Evolutionary conservation across 768 basidiomycete genomes (phyloP).

Genomic region (Vishniacozyma victoriae): DNA sequence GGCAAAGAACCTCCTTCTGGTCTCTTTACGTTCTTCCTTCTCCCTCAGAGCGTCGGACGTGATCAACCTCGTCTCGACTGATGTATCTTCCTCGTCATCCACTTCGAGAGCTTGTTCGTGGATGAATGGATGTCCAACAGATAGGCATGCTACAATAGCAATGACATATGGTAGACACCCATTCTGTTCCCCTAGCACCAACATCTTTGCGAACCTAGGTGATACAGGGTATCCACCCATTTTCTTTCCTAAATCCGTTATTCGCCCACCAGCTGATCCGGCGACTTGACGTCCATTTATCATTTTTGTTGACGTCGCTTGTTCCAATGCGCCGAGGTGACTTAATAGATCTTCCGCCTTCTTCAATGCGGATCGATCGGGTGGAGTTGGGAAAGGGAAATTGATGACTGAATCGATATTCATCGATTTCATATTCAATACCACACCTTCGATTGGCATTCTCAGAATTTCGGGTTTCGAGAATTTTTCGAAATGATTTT

Average conservation of each 20-base stretch:
- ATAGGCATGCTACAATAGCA: conserved; percentile 79
- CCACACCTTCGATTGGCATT: conserved; percentile 92
- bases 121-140: conserved; percentile 93
- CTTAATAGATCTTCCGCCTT: conserved; percentile 76
- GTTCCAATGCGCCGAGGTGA: conserved; percentile 73
- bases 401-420: conserved; percentile 93
- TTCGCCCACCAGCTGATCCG: conserved; percentile 54
- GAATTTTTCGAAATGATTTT: conserved; percentile 84
- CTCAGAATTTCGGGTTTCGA: conserved; percentile 86
- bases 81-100: conserved; percentile 48
- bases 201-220: conserved; percentile 91
- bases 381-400: conserved; percentile 97
- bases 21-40: conserved; percentile 54
- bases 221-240: conserved; percentile 94
- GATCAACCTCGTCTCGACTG: conserved; percentile 51
- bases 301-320: conserved; percentile 41
- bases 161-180: conserved; percentile 88
- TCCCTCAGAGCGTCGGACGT: conserved; percentile 44
- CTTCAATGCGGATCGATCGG: conserved; percentile 65
- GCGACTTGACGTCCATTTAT: conserved; percentile 36
- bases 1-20: conserved; percentile 73
- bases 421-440: conserved; percentile 99
- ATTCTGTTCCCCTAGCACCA: conserved; percentile 77
- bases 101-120: conserved; percentile 59
- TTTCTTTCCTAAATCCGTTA: conserved; percentile 81